A percentile compares a stretch with the other conserved stretches of the same genome.
phyloP scores from a whole-genome alignment of 2,329 filamentous ascomycete species.

The Arthrobotrys megalospora region DNA sequence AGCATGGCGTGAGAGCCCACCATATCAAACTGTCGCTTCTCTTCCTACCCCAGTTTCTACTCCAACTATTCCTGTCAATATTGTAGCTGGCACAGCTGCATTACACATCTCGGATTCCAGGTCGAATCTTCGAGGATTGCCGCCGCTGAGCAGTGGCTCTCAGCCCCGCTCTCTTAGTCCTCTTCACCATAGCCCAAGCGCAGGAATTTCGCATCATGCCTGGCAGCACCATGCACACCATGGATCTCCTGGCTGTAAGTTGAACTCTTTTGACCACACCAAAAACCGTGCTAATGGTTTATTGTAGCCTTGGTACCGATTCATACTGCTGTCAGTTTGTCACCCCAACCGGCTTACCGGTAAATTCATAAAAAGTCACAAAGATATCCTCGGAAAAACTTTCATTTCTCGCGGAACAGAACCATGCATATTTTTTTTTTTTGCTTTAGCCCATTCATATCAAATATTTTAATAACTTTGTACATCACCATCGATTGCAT shows the following conservation, averaged over 20 bases:
- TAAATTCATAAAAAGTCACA: conserved; percentile 34
- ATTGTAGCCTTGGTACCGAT: conserved; percentile 48
- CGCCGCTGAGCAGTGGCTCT: conserved; percentile 45
- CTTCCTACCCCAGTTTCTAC: conserved; percentile 64
- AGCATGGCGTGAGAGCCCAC: conserved; percentile 54
- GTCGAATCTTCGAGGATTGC: conserved; percentile 36
- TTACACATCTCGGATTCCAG: conserved; percentile 49
- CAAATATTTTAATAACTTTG: conserved; percentile 20
- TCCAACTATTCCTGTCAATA: conserved; percentile 63
- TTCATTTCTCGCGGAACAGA: not conserved
- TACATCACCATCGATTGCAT: conserved; percentile 22
- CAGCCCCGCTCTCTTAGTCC: conserved; percentile 57
- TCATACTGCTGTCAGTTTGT: conserved; percentile 50
- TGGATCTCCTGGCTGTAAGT: conserved; percentile 56
- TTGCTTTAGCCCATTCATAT: conserved; percentile 9
- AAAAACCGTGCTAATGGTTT: conserved; percentile 28
- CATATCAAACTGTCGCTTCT: conserved; percentile 62
- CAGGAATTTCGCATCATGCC: conserved; percentile 44
- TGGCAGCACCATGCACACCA: conserved; percentile 47
- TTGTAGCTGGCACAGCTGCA: conserved; percentile 62
- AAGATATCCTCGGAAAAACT: not conserved
- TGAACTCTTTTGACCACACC: conserved; percentile 6
- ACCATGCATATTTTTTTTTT: conserved; percentile 6
- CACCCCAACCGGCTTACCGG: conserved; percentile 45
- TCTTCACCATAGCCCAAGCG: conserved; percentile 46